A percentile compares a stretch with the other conserved stretches of the same genome.
phyloP scores from a whole-genome alignment of 257 asterid genomes.

The Solanum habrochaites region DNA sequence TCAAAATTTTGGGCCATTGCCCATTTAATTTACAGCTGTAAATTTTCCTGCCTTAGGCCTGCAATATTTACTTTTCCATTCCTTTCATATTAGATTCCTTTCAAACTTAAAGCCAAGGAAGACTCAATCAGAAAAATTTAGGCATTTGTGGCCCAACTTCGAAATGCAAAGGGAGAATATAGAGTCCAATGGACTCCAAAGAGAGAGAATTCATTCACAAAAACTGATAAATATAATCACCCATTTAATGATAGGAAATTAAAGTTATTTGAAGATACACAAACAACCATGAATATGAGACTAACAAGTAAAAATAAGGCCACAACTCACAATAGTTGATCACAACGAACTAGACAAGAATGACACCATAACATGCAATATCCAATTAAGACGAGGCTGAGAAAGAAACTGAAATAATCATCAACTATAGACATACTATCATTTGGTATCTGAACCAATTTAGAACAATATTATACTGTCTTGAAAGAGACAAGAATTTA shows the following conservation, averaged over 20 bases:
- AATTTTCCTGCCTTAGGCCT: not conserved
- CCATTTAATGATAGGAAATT: too few species aligned
- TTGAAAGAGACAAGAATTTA: too few species aligned
- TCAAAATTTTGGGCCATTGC: not conserved
- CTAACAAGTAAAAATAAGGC: not conserved
- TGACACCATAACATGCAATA: not conserved
- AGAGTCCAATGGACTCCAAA: not conserved
- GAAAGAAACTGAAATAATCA: too few species aligned
- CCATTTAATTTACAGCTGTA: not conserved
- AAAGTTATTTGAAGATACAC: not conserved
- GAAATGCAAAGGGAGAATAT: not conserved
- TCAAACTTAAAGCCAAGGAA: not conserved
- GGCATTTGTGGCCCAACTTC: not conserved
- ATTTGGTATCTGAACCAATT: too few species aligned
- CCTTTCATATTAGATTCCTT: not conserved
- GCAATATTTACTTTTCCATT: not conserved
- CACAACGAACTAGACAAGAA: not conserved
- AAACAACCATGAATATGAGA: not conserved
- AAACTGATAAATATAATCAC: too few species aligned
- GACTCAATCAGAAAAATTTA: not conserved
- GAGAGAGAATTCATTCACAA: not conserved
- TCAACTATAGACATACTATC: too few species aligned
- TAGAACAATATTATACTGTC: too few species aligned
- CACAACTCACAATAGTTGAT: not conserved
- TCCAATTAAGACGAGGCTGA: not conserved